These are phyloP conservation scores for Verticillium alfalfae DNA, from an alignment of 2,329 filamentous ascomycete genomes.

Conservation along the genomic window DNA sequence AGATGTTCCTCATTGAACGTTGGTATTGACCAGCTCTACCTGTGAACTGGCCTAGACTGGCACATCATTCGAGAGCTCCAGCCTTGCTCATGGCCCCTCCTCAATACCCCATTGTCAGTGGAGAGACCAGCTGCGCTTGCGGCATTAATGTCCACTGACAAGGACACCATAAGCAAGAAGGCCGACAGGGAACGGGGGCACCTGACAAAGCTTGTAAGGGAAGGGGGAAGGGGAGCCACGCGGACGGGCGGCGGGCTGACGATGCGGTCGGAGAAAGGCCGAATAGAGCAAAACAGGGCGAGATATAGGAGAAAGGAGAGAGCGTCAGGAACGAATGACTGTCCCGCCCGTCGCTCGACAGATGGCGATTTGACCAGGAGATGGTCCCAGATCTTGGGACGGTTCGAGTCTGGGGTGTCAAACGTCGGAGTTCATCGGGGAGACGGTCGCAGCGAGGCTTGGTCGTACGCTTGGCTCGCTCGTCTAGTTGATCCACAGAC, in stretches of 20 bases:
- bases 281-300: background rate
- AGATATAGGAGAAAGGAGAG: background rate
- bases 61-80: background rate
- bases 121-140: background rate
- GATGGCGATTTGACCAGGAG: background rate
- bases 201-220: background rate
- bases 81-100: background rate
- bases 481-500: background rate
- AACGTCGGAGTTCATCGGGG: background rate
- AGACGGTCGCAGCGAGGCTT: background rate
- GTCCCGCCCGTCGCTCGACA: background rate
- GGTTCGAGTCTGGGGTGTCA: background rate
- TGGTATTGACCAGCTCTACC: background rate
- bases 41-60: background rate
- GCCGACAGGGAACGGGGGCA: background rate
- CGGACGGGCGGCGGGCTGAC: background rate
- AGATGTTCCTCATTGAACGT: background rate
- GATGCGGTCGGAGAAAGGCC: background rate
- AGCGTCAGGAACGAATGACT: background rate
- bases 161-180: background rate
- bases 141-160: background rate
- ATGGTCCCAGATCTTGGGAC: background rate
- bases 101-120: background rate
- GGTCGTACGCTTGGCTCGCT: background rate
- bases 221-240: background rate